phyloP scores from a whole-genome alignment of 192 early-diverging fungal species.

The Lobosporangium transversale region DNA sequence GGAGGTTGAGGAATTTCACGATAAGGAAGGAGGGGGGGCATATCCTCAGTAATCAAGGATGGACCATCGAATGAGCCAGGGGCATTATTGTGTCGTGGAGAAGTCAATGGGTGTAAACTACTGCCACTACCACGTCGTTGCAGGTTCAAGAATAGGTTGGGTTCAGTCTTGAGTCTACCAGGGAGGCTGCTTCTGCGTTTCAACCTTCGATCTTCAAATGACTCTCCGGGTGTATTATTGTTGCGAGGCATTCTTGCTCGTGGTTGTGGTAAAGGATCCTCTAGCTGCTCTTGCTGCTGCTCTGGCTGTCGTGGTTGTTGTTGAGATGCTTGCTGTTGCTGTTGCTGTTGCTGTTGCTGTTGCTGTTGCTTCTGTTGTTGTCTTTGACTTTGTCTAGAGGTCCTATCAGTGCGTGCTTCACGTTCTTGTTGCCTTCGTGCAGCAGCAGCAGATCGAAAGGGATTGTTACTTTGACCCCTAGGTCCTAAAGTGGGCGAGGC shows the following conservation, averaged over 20 bases:
- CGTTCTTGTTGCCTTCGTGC: conserved; percentile 12
- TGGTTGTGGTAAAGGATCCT: too few species aligned
- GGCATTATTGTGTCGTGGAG: too few species aligned
- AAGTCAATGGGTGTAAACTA: too few species aligned
- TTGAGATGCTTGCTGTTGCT: neutral
- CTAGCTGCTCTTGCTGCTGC: neutral
- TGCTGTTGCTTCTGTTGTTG: conserved; percentile 7
- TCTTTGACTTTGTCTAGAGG: conserved; percentile 7
- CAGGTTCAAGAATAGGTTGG: conserved; percentile 16
- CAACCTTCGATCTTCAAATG: conserved; percentile 15
- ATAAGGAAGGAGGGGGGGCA: neutral
- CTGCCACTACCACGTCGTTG: conserved; percentile 4
- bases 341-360: neutral
- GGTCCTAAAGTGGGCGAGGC: conserved; percentile 27
- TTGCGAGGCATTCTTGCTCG: too few species aligned
- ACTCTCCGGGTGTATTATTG: too few species aligned
- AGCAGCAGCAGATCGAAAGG: neutral
- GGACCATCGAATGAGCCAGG: neutral
- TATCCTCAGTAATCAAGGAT: neutral
- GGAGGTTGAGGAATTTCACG: neutral
- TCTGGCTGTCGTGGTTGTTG: conserved; percentile 2
- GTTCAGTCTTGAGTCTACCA: conserved; percentile 27
- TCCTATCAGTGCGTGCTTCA: conserved; percentile 8
- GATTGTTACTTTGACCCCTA: neutral
- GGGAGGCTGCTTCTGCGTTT: conserved; percentile 44